Evolutionary conservation across 768 basidiomycete genomes (phyloP).

Genomic region (Mycena filopes): DNA sequence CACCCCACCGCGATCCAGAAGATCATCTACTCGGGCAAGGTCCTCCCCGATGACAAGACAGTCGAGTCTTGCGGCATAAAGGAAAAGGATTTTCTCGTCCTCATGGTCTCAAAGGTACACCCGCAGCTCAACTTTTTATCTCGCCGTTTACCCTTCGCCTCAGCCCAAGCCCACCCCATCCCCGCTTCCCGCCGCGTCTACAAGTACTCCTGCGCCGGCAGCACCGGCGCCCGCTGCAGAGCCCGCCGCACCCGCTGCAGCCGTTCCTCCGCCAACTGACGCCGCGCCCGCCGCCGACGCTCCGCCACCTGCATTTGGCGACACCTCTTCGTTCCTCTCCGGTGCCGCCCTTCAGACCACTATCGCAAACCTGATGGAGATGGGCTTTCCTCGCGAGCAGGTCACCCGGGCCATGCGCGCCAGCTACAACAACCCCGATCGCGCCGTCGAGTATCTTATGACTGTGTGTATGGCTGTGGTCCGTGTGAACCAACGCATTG

Average conservation of each 20-base stretch:
- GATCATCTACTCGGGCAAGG: constrained; percentile 96
- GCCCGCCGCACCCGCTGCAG: constrained; percentile 46
- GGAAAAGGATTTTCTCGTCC: constrained; percentile 99
- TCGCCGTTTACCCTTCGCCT: not conserved
- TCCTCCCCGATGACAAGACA: constrained; percentile 88
- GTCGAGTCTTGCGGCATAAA: constrained; percentile 91
- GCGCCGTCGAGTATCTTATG: constrained; percentile 98
- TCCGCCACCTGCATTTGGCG: constrained; percentile 51
- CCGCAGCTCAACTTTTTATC: not conserved
- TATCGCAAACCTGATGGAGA: constrained; percentile 87
- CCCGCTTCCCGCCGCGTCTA: constrained; percentile 42
- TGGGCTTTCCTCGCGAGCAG: constrained; percentile 92
- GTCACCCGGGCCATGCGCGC: constrained; percentile 89
- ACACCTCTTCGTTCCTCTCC: constrained; percentile 72
- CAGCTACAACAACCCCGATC: constrained; percentile 96
- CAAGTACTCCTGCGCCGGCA: constrained; percentile 36
- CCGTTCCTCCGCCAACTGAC: constrained; percentile 46
- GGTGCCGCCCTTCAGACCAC: constrained; percentile 82
- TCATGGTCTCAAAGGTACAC: constrained; percentile 96
- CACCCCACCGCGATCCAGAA: constrained; percentile 84
- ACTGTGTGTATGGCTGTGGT: constrained; percentile 62
- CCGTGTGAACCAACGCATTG: not conserved
- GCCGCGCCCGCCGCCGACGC: constrained; percentile 44
- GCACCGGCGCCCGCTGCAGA: constrained; percentile 39
- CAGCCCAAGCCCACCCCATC: constrained; percentile 68